Evolutionary conservation across 129 eudicot genomes (phyloP), one percentile per base, ranked within the genome.

Genomic region (Heracleum sosnowskyi): DNA sequence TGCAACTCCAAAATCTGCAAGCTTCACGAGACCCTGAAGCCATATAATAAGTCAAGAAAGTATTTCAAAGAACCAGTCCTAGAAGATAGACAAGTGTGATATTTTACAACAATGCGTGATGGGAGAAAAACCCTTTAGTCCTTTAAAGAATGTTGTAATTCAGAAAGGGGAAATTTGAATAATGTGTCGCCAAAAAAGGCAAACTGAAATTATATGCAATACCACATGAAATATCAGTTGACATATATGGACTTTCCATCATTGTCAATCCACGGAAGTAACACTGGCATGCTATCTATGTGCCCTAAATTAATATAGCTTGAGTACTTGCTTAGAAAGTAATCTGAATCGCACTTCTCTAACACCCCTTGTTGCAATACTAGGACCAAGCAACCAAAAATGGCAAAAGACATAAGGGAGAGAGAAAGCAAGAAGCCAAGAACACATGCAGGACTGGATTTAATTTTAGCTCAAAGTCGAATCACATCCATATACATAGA

Each of bases 1-100:
- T 26, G 99, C 99, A 81, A 96, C 99, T 80, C 99, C 99, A 85
- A 96, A 96, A 90, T 96, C 99, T 75, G 99, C 99, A 75, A 96
- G 93, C 85, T 96, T 96, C 75, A 96, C 99, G 63, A 92, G 92
- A 76, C 99, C 99, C 99, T 96, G 93, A 81, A 84, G 87, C 60
- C 47, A 81, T 49, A 84, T 66, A 72, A 39, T 79, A 82, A 82
- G 31, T 66, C 45, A 62, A 62, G 60, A n/a, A 74, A 73, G n/a
- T 18, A 79, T 7, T 37, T 5, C 1, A 46, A 33, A 44, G 20
- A 39, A 1, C 24, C 55, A 15, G 39, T 22, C n/a, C 70, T 31
- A 31, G 37, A 44, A 73, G 2, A 73, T 35, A 66, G 72, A 66
- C 39, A 20, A 69, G 6, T 66, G 72, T 66, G 39, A 66, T 31